Conservation (phyloP, 2,329 filamentous ascomycete species). For the Claviceps citrina region DNA sequence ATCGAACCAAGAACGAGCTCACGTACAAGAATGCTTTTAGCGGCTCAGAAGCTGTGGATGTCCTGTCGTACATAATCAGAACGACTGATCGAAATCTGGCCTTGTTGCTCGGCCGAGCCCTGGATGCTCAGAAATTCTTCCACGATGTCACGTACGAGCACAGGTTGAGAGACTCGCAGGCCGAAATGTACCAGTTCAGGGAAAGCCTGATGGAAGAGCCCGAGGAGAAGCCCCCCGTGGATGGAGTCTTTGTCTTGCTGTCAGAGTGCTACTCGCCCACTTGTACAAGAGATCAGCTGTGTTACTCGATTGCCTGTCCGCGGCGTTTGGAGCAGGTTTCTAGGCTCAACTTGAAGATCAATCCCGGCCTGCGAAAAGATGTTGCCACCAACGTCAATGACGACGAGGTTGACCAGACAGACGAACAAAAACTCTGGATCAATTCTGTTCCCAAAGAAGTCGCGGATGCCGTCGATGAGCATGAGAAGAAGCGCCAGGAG, state of each 20-base stretch:
- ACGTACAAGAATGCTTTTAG: constrained; percentile 97
- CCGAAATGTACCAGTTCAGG: constrained; percentile 92
- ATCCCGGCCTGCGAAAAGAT: constrained; percentile 64
- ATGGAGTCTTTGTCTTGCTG: constrained; percentile 89
- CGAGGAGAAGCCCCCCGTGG: constrained; percentile 59
- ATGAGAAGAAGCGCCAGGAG: constrained; percentile 93
- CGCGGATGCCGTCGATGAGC: constrained; percentile 74
- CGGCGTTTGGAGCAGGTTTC: constrained; percentile 89
- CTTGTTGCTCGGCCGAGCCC: constrained; percentile 70
- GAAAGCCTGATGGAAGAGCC: constrained; percentile 76
- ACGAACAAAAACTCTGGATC: constrained; percentile 98
- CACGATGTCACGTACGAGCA: constrained; percentile 99
- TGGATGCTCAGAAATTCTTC: constrained; percentile 97
- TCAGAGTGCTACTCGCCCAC: constrained; percentile 98
- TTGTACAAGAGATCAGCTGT: constrained; percentile 85
- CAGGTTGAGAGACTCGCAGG: constrained; percentile 78
- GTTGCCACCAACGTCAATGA: constrained; percentile 48
- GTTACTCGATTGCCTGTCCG: constrained; percentile 95
- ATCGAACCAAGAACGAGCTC: constrained; percentile 89
- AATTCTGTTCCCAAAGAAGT: constrained; percentile 94
- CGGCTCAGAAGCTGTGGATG: constrained; percentile 85
- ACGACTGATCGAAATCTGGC: constrained; percentile 93
- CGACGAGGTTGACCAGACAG: constrained; percentile 67
- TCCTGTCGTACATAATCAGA: constrained; percentile 91
- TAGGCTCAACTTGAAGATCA: constrained; percentile 80